Percentiles rank a stretch among this genome's conserved stretches.
These are phyloP conservation scores for Aspergillus ibericus DNA, from an alignment of 2,329 filamentous ascomycete species.

Conservation along the genomic window DNA sequence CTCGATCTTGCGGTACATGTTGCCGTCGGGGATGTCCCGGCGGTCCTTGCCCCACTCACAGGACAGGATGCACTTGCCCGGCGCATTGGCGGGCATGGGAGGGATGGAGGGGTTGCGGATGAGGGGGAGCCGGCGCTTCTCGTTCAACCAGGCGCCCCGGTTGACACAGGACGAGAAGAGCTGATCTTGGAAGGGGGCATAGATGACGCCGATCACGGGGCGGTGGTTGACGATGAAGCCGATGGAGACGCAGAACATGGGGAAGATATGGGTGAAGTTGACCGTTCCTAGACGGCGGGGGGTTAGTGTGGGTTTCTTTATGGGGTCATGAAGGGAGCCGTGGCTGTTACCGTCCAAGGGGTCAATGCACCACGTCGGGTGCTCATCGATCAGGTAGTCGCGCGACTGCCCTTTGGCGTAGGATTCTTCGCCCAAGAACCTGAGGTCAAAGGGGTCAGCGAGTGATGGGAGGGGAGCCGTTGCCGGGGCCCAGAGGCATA, in stretches of 20 bases:
- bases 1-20: constrained; percentile 69
- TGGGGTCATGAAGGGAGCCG: background rate
- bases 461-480: background rate
- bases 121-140: constrained; percentile 63
- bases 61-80: constrained; percentile 68
- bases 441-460: constrained; percentile 30
- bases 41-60: constrained; percentile 82
- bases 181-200: constrained; percentile 69
- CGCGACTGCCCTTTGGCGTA: constrained; percentile 69
- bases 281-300: constrained; percentile 56
- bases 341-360: constrained; percentile 63
- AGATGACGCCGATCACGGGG: constrained; percentile 69
- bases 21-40: constrained; percentile 64
- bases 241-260: constrained; percentile 79
- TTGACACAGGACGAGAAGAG: constrained; percentile 68
- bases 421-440: constrained; percentile 75
- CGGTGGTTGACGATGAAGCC: constrained; percentile 61
- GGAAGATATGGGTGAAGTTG: constrained; percentile 78
- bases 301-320: background rate
- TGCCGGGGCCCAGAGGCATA: constrained; percentile 39
- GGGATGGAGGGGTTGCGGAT: constrained; percentile 60
- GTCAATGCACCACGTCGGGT: constrained; percentile 74
- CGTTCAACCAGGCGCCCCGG: constrained; percentile 68
- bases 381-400: constrained; percentile 64
- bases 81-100: constrained; percentile 63